Base-by-base conservation (phyloP, 106 monocot genomes). In the Alisma plantagoaquatica region DNA sequence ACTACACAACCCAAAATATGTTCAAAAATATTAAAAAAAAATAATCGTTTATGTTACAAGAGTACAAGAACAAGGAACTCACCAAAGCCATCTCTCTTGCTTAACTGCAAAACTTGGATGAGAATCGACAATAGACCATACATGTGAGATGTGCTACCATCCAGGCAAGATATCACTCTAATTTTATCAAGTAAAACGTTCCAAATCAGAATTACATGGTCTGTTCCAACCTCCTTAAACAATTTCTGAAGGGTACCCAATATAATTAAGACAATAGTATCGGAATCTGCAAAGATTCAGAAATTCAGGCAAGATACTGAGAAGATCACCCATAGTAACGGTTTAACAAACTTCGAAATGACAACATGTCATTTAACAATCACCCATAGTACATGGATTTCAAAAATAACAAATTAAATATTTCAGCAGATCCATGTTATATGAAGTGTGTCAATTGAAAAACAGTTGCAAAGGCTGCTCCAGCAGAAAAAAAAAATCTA, bases 81-180 rank as follows among this genome's bases (percentile, higher is more conserved):
- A 38, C 35, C 35, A 38, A 14, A 7, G 14, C 6, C 14, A 38
- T 6, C 14, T 6, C 14, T 38, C 35, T 38, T 38, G 6, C 14
- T 6, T 38, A 7, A 14, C 6, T 38, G 35, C 35, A 38, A 38
- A 49, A 56, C 45, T 56, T 35, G 73, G 27, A 59, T 59, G 51
- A 98, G 76, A 60, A 98, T 51, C 45, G 46, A 68, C 51, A 90
- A 58, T 60, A 98, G 57, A 43, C 45, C 53, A 42, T 63, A 62
- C 30, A 85, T 41, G 50, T 85, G 35, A 7, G 35, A 6, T 7
- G 35, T 14, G 9, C 6, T 38, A 14, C 6, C 35, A 6, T 38
- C 6, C 35, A 38, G 14, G 35, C 6, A 14, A 6, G 14, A 14
- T 14, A 7, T 38, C 35, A 19, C 29, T 27, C 63, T 54, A n/a